Conservation (phyloP, 345 rosid species). For the Gossypium mustelinum region DNA sequence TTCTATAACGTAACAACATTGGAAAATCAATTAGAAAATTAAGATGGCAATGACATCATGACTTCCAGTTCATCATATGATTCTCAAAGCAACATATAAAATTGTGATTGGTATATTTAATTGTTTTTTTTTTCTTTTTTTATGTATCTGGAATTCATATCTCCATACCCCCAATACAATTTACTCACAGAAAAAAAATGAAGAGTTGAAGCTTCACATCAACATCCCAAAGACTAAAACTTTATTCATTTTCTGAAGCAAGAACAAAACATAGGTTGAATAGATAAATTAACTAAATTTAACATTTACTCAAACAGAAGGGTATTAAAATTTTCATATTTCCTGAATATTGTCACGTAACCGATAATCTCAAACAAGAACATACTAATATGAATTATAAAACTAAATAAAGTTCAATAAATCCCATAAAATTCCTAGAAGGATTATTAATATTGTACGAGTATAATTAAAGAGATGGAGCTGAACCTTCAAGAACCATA, state of each 20-base stretch:
- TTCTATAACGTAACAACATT: neutral
- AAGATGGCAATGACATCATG: neutral
- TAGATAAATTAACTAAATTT: neutral
- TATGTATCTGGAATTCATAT: too few relatives aligned
- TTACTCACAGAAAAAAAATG: too few relatives aligned
- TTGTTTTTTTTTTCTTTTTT: too few relatives aligned
- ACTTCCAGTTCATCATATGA: neutral
- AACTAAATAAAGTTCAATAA: too few relatives aligned
- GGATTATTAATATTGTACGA: too few relatives aligned
- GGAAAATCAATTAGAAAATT: neutral
- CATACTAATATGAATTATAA: neutral
- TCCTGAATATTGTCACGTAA: neutral
- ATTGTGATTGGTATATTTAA: neutral
- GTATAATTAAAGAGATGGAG: neutral
- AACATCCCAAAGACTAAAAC: neutral
- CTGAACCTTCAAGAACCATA: conserved; percentile 74
- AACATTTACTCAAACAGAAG: neutral
- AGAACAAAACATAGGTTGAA: neutral
- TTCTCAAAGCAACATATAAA: neutral
- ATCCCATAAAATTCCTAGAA: too few relatives aligned
- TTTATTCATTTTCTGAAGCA: neutral
- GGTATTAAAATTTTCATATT: neutral
- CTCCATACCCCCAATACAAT: too few relatives aligned
- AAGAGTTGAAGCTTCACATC: too few relatives aligned
- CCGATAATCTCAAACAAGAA: neutral